Evolutionary conservation across 179 eudicot species (phyloP), one percentile per base, ranked within the genome.

Genomic region (Heliamphora pulchella): DNA sequence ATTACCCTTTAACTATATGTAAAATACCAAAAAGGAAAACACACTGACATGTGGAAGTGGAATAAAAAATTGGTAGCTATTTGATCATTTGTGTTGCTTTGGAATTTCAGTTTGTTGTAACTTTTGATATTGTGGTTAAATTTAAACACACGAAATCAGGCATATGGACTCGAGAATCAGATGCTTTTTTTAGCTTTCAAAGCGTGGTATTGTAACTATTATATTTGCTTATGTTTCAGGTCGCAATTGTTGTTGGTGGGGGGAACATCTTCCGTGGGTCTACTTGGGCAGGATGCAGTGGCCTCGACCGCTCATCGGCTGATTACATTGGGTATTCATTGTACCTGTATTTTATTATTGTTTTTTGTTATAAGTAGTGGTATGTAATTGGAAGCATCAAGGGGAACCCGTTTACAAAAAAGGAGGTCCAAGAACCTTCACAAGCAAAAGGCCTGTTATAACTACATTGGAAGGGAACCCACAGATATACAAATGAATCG

Each of bases 241-340:
- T 96, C 82, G 99, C 97, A 67, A 89, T 96, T 78, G 97, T 96
- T 83, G 99, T 92, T 85, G 98, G 99, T 76, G 99, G 98, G 70
- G 98, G 99, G 73, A 96, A 96, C 83, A 94, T 96, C 76, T 96
- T 96, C 79, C 95, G 97, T 68, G 99, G 99, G 64, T 85, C 98
- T 54, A 83, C 98, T 82, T 92, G 98, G 99, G 92, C 98, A 48
- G 96, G 99, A 71, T 74, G 99, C 80, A 94, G 99, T 84, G 98
- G 98, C 79, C 94, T 96, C 83, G 98, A 96, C 75, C 93, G 97
- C 63, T 95, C 98, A 70, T 95, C 98, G 74, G 97, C 97, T 67
- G 98, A 95, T 83, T 91, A 93, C 81, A 95, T 95, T 41, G 97
- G 98, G 98, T 95, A 89, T 50, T 39, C 20, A 31, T 79, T 73